A percentile compares a stretch with the other conserved stretches of the same genome.
These are phyloP conservation scores for Coprinellus micaceus DNA, from an alignment of 768 basidiomycete genomes.

Conservation along the genomic window DNA sequence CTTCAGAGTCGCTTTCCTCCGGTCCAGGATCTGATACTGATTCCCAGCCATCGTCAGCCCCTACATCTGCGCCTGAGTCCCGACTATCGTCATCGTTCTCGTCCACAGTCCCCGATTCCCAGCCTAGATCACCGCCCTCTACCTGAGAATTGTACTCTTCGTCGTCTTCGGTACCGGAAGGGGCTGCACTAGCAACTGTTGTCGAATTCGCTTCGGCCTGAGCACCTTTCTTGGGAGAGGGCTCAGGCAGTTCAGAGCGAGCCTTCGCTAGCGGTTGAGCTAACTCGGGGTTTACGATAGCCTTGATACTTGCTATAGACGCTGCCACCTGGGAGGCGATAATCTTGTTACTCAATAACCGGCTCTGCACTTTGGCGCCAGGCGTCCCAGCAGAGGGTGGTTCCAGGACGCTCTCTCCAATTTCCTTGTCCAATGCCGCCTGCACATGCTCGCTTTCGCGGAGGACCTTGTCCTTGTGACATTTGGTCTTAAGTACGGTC, in stretches of 20 bases:
- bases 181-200: too few relatives aligned
- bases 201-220: too few relatives aligned
- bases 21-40: conserved; percentile 36
- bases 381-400: conserved; percentile 39
- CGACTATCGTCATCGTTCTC: conserved; percentile 25
- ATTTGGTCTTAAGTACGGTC: conserved; percentile 65
- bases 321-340: conserved; percentile 55
- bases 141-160: too few relatives aligned
- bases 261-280: conserved; percentile 23
- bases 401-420: conserved; percentile 32
- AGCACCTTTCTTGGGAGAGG: conserved; percentile 20
- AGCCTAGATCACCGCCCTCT: conserved; percentile 32
- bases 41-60: conserved; percentile 47
- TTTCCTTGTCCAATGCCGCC: conserved; percentile 42
- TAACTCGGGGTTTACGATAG: conserved; percentile 32
- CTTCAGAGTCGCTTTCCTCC: conserved; percentile 33
- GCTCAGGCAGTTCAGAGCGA: conserved; percentile 3
- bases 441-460: conserved; percentile 46
- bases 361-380: conserved; percentile 60
- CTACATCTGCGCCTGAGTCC: conserved; percentile 11
- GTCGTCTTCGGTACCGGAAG: too few relatives aligned
- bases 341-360: conserved; percentile 74
- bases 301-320: conserved; percentile 48
- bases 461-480: conserved; percentile 68
- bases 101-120: conserved; percentile 35